A percentile compares a stretch with the other conserved stretches of the same genome.
Conservation (phyloP, 306 rosid species). For the Ochetophila trinervis region DNA sequence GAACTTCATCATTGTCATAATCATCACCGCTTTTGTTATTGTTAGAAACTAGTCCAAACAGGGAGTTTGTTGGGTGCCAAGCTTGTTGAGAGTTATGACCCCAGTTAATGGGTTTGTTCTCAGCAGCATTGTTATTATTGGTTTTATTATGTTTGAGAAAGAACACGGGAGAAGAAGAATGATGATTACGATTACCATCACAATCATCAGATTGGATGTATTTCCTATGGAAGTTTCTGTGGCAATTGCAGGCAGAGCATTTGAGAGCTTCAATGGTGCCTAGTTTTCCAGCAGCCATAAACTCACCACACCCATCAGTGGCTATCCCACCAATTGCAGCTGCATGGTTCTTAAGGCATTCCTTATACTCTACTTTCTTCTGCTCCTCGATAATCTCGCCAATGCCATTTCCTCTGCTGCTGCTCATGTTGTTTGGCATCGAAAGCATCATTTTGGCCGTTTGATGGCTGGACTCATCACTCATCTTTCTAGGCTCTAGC, state of each 20-base stretch:
- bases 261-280: conserved; percentile 70
- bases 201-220: conserved; percentile 38
- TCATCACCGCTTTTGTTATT: background rate
- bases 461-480: background rate
- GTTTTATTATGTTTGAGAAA: background rate
- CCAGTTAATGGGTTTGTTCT: background rate
- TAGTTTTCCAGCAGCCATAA: conserved; percentile 79
- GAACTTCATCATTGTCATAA: conserved; percentile 1
- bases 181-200: background rate
- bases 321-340: conserved; percentile 86
- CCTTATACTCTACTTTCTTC: conserved; percentile 38
- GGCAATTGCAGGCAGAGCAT: conserved; percentile 83
- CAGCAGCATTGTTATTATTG: background rate
- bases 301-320: conserved; percentile 81
- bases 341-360: conserved; percentile 83
- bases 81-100: no score
- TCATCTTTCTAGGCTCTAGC: background rate
- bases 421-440: background rate
- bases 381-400: background rate
- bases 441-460: background rate
- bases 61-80: no score
- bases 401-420: no score
- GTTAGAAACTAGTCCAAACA: background rate
- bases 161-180: background rate
- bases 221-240: conserved; percentile 83